Base-by-base conservation (phyloP, 2,329 filamentous ascomycete genomes). In the Saccharata proteae region DNA sequence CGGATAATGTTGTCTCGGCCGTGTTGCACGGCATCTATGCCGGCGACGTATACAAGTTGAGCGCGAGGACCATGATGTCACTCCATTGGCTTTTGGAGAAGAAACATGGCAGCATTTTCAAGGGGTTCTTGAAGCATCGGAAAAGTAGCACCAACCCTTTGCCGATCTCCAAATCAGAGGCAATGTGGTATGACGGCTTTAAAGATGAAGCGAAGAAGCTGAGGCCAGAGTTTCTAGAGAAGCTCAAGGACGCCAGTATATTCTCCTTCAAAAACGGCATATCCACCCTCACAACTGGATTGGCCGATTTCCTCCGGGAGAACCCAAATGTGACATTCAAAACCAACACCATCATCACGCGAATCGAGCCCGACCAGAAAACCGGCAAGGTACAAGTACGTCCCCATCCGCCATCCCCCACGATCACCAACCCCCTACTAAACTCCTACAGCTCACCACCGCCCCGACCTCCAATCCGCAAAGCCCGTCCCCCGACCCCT, bases 11-110 rank as follows among this genome's bases (percentile, higher is more conserved):
- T 12, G 57, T 74, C 5, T 93, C 84, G 4, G 84, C 77, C 2
- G 49, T 74, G 2, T 56, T 84, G 32, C 90, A 96, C 54, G 90
- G 90, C 24, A 84, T 96, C 36, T 93, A 92, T 54, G 90, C 86
- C 14, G 90, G 90, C 4, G 81, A 94, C 55, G 73, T 93, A 28
- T 74, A 81, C 51, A 69, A 78, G 48, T 62, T 96, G 30, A 93
- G 85, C 54, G 74, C 73, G 28, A 74, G 73, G 43, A 74, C 72
- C 30, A 61, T 80, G 23, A 49, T 78, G 22, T 58, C 77, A 7
- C 42, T 55, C 16, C 35, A 61, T 0, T 64, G 63, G 47, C 40
- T 65, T n/a, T 55, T 67, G 34, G 70, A 77, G 38, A 48, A 41
- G 5, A 37, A 47, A n/a, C 49, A 53, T 25, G 62, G 61, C 7